Evolutionary conservation across 129 eudicot species (phyloP).

Genomic region (Daucus carota): DNA sequence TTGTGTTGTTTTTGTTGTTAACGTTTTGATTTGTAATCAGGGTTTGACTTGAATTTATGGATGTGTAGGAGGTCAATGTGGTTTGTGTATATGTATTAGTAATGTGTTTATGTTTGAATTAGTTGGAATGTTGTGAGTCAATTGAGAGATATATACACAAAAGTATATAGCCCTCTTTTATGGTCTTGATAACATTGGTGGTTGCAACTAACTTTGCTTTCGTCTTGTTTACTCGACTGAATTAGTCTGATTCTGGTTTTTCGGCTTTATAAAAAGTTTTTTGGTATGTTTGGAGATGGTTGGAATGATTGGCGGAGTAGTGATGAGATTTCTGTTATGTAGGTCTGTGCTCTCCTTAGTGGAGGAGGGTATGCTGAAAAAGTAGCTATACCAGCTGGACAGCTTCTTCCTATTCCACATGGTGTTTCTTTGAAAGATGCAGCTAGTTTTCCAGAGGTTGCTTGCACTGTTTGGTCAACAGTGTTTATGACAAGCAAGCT

Average conservation of each 20-base stretch:
- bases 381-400: slow-evolving; percentile 80
- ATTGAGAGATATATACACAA: background rate
- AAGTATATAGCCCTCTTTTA: background rate
- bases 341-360: slow-evolving; percentile 92
- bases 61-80: too few species aligned
- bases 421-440: slow-evolving; percentile 90
- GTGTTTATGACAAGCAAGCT: slow-evolving; percentile 90
- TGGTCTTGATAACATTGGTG: background rate
- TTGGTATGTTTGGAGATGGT: background rate
- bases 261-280: too few species aligned
- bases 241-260: too few species aligned
- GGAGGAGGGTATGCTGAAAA: slow-evolving; percentile 99
- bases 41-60: too few species aligned
- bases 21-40: too few species aligned
- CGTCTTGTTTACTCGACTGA: too few species aligned
- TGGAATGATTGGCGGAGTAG: background rate
- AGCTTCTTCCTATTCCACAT: slow-evolving; percentile 82
- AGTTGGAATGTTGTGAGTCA: background rate
- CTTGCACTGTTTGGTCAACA: slow-evolving; percentile 97
- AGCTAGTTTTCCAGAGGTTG: slow-evolving; percentile 96
- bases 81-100: background rate
- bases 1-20: too few species aligned
- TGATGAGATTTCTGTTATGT: slow-evolving; percentile 6
- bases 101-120: background rate
- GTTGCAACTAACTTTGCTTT: too few species aligned